Evolutionary conservation across 2,329 filamentous ascomycete species (phyloP), one percentile per base, ranked within the genome.

Genomic region (Apiospora malaysiana): DNA sequence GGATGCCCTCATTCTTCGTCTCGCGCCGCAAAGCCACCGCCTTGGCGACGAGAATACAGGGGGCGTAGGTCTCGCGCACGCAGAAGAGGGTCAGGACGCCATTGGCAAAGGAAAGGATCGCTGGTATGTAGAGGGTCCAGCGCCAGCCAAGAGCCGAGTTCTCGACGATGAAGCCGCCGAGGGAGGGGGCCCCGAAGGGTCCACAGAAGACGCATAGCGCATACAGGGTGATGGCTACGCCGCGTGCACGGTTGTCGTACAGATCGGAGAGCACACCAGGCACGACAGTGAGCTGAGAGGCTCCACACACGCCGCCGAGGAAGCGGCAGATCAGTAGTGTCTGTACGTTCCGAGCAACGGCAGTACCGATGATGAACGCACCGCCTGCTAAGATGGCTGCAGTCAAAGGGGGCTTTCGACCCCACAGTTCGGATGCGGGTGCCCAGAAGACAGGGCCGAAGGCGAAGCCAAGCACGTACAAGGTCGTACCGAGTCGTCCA

Each of bases 401-500:
- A 2, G 59, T 49, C 40, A 66, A 45, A 45, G 56, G 59, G n/a
- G 42, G 56, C 21, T 27, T n/a, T 1, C 69, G 42, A 4, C 69
- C 69, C 40, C 56, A 46, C n/a, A 70, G 51, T 27, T 70, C 69
- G n/a, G 69, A 70, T 1, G 49, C 27, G 1, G 69, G 69, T 32
- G 69, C 59, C 51, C 51, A 70, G 69, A 70, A 32, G n/a, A 67
- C 45, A 6, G 69, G 69, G 4, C 69, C 69, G 25, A 65, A 49
- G 1, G 56, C 59, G 59, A 70, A 70, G 14, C 69, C 69, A 2
- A 70, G 56, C 23, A 70, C 45, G 32, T 66, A 70, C 9, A 65
- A 23, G 25, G 56, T 70, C 4, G 59, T 65, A 9, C 69, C 69
- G 5, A 70, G 69, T 32, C 67, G 16, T 2, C 46, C 67, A 4